Conservation (phyloP, 495 filamentous ascomycete species). For the Rhizodiscina lignyota region DNA sequence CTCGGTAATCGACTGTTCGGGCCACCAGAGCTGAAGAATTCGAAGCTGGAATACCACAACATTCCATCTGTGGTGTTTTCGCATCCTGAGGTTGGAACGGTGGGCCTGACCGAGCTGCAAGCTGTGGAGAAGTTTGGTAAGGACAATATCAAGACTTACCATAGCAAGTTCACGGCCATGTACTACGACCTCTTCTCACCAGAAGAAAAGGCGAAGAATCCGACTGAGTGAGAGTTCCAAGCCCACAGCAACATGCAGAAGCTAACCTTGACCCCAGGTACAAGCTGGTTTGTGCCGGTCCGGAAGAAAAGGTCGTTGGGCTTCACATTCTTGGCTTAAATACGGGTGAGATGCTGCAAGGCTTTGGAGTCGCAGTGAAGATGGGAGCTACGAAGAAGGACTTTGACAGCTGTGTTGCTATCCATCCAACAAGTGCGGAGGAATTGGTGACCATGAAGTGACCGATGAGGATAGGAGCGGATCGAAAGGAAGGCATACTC, state of each 20-base stretch:
- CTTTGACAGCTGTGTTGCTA: constrained; percentile 15
- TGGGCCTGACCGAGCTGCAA: constrained; percentile 40
- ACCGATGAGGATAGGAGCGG: no score
- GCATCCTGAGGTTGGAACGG: constrained; percentile 40
- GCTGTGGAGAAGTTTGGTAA: constrained; percentile 35
- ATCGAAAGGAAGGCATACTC: no score
- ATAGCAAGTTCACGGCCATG: constrained; percentile 40
- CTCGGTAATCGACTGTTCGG: constrained; percentile 43
- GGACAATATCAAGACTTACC: constrained; percentile 41
- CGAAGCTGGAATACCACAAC: constrained; percentile 38
- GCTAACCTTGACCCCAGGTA: constrained; percentile 11
- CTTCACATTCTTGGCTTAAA: constrained; percentile 40
- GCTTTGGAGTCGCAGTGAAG: constrained; percentile 13
- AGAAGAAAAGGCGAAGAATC: constrained; percentile 39
- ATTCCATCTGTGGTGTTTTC: constrained; percentile 45
- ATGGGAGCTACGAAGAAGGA: constrained; percentile 17
- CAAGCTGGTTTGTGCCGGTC: constrained; percentile 40
- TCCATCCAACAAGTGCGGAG: constrained; percentile 13
- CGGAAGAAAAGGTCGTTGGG: constrained; percentile 41
- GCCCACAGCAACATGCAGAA: background rate
- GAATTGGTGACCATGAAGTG: constrained; percentile 11
- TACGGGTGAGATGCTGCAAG: constrained; percentile 20
- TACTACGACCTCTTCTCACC: constrained; percentile 34
- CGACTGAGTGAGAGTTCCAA: constrained; percentile 26
- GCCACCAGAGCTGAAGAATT: constrained; percentile 26